Base-by-base conservation (phyloP, 2,329 filamentous ascomycete genomes). In the Alternaria ethzedia region DNA sequence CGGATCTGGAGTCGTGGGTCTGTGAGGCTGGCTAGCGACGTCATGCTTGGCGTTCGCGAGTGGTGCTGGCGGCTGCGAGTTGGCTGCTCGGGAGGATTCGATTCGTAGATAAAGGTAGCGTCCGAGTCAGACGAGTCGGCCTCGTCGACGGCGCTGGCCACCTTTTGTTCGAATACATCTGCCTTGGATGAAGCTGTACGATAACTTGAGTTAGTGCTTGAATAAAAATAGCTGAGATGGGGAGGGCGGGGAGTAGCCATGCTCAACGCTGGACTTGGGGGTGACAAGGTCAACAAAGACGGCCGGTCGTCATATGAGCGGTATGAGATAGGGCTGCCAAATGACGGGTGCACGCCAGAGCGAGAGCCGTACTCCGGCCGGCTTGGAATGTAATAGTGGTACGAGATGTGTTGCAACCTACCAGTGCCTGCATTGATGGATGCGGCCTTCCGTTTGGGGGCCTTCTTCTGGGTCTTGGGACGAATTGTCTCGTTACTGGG, bases 91-190 rank as follows among this genome's bases (percentile, higher is more conserved):
- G 87, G 86, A 10, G 95, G 96, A 75, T 99, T 99, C 25, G 96
- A 98, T 80, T 99, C 96, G 82, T 99, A 99, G 15, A 99, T 96
- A 80, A 98, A 99, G 0, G 96, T 98, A 81, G 98, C 96, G 75
- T 97, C 96, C 1, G 95, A 98, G 79, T 99, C 96, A 7, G 95
- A 97, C 12, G 95, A 97, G 79, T 97, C 92, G 47, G 93, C 94
- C 79, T 98, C 94, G 78, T 98, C 95, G 56, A 99, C 94, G 9
- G 95, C 95, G 78, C 90, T 97, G 54, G 95, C 95, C 70, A 99
- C 94, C 77, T 97, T 97, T 70, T 94, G 94, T 83, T 98, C 96
- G 78, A 99, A 99, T 55, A 98, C 94, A 81, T 99, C 96, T 77
- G 96, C 95, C 83, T 98, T 98, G 64, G 94, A 97, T 15, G 94